Conservation (phyloP, 352 stramenopile genomes). For the Elongisporangium prolatum region DNA sequence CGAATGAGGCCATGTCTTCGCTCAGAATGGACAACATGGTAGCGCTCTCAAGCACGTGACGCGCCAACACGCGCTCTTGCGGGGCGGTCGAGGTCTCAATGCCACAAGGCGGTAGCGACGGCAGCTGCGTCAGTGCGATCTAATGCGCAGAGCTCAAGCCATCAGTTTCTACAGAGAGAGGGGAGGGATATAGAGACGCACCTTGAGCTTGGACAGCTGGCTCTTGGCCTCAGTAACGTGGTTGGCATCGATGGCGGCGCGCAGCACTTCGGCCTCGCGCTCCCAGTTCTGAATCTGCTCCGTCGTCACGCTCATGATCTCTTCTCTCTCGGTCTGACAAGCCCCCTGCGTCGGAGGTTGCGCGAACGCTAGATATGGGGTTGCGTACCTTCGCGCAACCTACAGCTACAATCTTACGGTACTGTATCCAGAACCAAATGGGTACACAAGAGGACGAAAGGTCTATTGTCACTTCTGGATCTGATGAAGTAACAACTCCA, state of each 20-base stretch:
- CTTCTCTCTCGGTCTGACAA: conserved; percentile 5
- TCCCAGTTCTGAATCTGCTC: conserved; percentile 44
- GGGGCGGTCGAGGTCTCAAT: conserved; percentile 41
- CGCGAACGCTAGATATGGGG: background rate
- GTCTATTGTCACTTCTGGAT: conserved; percentile 19
- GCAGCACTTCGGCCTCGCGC: conserved; percentile 60
- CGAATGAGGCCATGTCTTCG: conserved; percentile 82
- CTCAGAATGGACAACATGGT: conserved; percentile 84
- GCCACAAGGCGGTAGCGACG: conserved; percentile 74
- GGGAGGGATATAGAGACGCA: conserved; percentile 9
- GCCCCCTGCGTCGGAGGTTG: conserved; percentile 10
- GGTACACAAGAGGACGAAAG: too few species aligned
- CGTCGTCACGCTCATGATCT: conserved; percentile 16
- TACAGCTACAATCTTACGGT: too few species aligned
- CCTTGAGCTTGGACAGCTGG: conserved; percentile 60
- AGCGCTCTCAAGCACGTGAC: conserved; percentile 87
- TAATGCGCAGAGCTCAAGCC: conserved; percentile 16
- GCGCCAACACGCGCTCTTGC: conserved; percentile 68
- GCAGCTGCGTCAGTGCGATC: conserved; percentile 82
- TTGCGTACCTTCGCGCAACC: too few species aligned
- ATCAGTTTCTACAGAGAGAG: background rate
- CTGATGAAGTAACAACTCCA: conserved; percentile 59
- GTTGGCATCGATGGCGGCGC: conserved; percentile 45
- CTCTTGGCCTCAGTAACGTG: conserved; percentile 37
- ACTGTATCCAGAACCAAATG: too few species aligned